Percentiles rank a stretch among this genome's conserved stretches.
Evolutionary conservation across 306 rosid species (phyloP).

Genomic region (Gastrolobium bilobum): DNA sequence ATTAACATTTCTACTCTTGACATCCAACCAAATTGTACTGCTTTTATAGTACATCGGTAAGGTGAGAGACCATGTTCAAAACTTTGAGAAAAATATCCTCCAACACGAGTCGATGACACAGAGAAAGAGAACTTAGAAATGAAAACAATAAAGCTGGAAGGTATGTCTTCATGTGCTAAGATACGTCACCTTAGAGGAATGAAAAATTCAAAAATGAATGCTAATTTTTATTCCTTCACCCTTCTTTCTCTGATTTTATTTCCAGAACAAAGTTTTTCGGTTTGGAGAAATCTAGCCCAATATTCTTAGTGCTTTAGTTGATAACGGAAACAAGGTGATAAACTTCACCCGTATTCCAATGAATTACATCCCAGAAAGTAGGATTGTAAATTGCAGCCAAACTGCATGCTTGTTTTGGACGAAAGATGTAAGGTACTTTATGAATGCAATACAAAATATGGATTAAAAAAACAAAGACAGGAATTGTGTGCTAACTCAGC

Average conservation of each 20-base stretch:
- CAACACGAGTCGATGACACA: background rate
- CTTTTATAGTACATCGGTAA: no score
- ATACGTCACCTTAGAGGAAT: background rate
- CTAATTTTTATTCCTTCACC: background rate
- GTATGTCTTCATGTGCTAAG: no score
- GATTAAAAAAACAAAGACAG: background rate
- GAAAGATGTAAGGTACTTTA: background rate
- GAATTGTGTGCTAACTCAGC: background rate
- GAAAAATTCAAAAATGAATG: background rate
- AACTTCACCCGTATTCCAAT: background rate
- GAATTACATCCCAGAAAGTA: conserved; percentile 7
- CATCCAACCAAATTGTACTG: no score
- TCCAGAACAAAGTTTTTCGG: background rate
- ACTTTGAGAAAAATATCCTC: background rate
- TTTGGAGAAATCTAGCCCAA: background rate
- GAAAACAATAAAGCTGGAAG: background rate
- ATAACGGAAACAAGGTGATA: background rate
- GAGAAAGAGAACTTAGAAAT: background rate
- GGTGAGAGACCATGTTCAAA: no score
- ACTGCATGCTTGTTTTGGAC: conserved; percentile 4
- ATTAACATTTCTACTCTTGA: no score
- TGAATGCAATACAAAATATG: background rate
- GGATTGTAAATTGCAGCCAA: background rate
- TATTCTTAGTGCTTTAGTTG: background rate
- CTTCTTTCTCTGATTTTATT: background rate